Evolutionary conservation across 2,329 filamentous ascomycete genomes (phyloP), one percentile per base, ranked within the genome.

Genomic region (Ophiostoma fasciatum): DNA sequence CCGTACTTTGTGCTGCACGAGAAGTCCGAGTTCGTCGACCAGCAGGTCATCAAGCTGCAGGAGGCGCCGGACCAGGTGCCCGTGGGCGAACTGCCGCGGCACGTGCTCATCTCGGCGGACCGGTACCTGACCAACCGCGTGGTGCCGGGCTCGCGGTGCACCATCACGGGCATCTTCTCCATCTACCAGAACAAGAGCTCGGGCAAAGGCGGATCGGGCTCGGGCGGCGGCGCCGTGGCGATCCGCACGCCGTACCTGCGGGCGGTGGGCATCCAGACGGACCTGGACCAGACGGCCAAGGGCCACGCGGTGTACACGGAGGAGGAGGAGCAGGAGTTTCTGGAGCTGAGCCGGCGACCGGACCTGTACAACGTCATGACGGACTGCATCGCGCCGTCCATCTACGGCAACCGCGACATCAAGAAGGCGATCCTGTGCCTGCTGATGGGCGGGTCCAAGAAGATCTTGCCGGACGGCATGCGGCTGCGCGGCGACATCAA

Each of bases 401-500:
- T 98, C 50, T 98, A 94, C 53, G 90, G 90, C 35, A 98, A 94
- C 52, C 61, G 71, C 27, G 83, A 96, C 52, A 98, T 98, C 57
- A 98, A 98, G 55, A 98, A 96, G 57, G 78, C 90, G 4, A 96
- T 98, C 48, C 73, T 92, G 2, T 98, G 90, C 60, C 65, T 98
- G 6, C 66, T 98, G 2, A 75, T 96, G 54, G 90, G 90, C 40
- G 90, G 90, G 12, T 93, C 85, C 21, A 98, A 98, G 60, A 98
- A 98, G 61, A 92, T 98, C 26, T 63, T 98, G 1, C 90, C 90
- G 0, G 90, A 98, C 48, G 90, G 90, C 25, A 98, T 98, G 87
- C 93, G 82, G 52, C 71, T 98, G 8, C 77, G 90, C 70, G 90
- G 90, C 49, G 90, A 98, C 51, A 98, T 98, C 58, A 98, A 98